Conservation (phyloP, 2,329 filamentous ascomycete genomes). For the Pseudogymnoascus sp. region DNA sequence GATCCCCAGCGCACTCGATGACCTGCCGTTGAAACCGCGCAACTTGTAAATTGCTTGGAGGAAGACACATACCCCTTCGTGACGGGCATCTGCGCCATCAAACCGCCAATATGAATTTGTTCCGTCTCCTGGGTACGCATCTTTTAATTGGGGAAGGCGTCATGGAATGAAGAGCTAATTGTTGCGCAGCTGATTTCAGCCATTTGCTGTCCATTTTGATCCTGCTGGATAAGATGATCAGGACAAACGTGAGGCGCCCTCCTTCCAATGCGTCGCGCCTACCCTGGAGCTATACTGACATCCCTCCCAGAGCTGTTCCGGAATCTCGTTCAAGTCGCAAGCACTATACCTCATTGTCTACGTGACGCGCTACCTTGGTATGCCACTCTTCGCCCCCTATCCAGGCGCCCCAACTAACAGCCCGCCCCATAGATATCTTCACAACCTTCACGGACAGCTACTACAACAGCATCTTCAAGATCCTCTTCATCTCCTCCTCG, state of each 20-base stretch:
- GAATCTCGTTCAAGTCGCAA: constrained; percentile 98
- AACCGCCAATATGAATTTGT: constrained; percentile 56
- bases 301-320: constrained; percentile 74
- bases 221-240: constrained; percentile 91
- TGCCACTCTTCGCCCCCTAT: constrained; percentile 13
- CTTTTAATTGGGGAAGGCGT: not conserved
- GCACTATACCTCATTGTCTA: constrained; percentile 92
- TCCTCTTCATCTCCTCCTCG: constrained; percentile 85
- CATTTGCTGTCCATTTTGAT: constrained; percentile 93
- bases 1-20: constrained; percentile 4
- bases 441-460: constrained; percentile 64
- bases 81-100: constrained; percentile 10
- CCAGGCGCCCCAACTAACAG: not conserved
- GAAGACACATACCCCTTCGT: not conserved
- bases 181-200: constrained; percentile 73
- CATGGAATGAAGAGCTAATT: constrained; percentile 6
- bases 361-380: constrained; percentile 83
- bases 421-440: constrained; percentile 63
- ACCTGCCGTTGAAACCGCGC: not conserved
- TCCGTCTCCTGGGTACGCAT: constrained; percentile 56
- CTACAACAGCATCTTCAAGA: constrained; percentile 94
- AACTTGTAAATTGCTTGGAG: not conserved
- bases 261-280: not conserved
- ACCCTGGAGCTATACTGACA: constrained; percentile 18
- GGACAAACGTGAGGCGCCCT: constrained; percentile 65